Evolutionary conservation across 495 filamentous ascomycete species (phyloP).

Genomic region (Chlorociboria aeruginascens): DNA sequence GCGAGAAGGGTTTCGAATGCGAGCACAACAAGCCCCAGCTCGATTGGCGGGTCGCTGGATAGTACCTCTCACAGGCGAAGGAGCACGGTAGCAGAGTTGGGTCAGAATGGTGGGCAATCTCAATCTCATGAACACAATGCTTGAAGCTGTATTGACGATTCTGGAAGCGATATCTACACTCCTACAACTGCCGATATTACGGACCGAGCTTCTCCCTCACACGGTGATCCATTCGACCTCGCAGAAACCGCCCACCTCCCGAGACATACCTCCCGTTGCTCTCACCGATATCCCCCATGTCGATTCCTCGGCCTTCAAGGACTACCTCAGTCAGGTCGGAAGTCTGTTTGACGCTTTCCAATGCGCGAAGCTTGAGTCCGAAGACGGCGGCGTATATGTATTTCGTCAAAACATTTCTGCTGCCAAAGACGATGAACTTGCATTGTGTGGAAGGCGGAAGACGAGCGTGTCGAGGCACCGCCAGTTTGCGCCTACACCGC

Average conservation of each 20-base stretch:
- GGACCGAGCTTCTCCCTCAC: conserved; percentile 76
- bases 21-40: conserved; percentile 76
- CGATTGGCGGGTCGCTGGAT: conserved; percentile 66
- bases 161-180: conserved; percentile 91
- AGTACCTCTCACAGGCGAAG: conserved; percentile 43
- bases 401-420: conserved; percentile 26
- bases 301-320: conserved; percentile 62
- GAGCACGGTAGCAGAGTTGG: conserved; percentile 62
- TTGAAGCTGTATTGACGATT: neutral
- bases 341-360: conserved; percentile 68
- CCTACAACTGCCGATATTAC: conserved; percentile 78
- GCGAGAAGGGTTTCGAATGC: no score
- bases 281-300: conserved; percentile 79
- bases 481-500: conserved; percentile 58
- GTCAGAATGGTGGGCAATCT: conserved; percentile 61
- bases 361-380: conserved; percentile 53
- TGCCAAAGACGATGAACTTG: conserved; percentile 31
- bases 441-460: conserved; percentile 34
- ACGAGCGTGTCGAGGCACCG: no score
- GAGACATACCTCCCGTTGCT: conserved; percentile 86
- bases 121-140: neutral
- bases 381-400: conserved; percentile 38
- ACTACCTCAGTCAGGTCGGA: conserved; percentile 70
- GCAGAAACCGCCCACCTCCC: conserved; percentile 67
- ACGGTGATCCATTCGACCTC: conserved; percentile 49